Percentiles rank a stretch among this genome's conserved stretches.
These are phyloP conservation scores for Trichoderma citrinoviride DNA, from an alignment of 2,329 filamentous ascomycete species.

Conservation along the genomic window DNA sequence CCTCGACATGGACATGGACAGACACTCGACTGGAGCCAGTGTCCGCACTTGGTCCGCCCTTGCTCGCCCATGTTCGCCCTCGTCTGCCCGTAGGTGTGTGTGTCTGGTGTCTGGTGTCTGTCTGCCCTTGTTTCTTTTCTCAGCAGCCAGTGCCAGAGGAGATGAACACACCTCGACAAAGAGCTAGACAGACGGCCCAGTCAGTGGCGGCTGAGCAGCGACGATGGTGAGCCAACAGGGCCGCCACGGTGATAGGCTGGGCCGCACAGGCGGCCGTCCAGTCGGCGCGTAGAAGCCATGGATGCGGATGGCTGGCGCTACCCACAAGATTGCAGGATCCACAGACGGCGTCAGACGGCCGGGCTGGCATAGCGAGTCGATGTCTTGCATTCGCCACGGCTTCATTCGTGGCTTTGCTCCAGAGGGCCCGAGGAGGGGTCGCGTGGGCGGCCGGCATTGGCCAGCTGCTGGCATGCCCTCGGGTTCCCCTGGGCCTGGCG, in stretches of 20 bases:
- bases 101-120: too few species aligned
- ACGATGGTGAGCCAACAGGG: constrained; percentile 27
- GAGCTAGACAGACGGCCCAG: constrained; percentile 13
- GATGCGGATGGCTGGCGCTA: constrained; percentile 39
- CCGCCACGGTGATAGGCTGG: constrained; percentile 34
- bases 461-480: constrained; percentile 20
- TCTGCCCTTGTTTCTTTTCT: too few species aligned
- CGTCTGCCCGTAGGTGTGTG: too few species aligned
- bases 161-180: constrained; percentile 9
- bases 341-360: constrained; percentile 40
- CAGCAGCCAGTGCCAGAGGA: background rate
- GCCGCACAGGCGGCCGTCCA: constrained; percentile 32
- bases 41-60: background rate
- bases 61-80: constrained; percentile 19
- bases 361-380: constrained; percentile 42
- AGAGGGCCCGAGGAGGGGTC: constrained; percentile 29
- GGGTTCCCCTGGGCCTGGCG: constrained; percentile 1
- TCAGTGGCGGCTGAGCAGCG: constrained; percentile 26
- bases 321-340: constrained; percentile 37
- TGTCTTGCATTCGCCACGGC: constrained; percentile 36
- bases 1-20: constrained; percentile 4
- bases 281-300: constrained; percentile 37
- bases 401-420: constrained; percentile 30
- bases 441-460: constrained; percentile 37
- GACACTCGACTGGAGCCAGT: constrained; percentile 18